These are phyloP conservation scores for Uronychia binucleata DNA, from an alignment of 73 alveolate genomes.

Conservation along the genomic window DNA sequence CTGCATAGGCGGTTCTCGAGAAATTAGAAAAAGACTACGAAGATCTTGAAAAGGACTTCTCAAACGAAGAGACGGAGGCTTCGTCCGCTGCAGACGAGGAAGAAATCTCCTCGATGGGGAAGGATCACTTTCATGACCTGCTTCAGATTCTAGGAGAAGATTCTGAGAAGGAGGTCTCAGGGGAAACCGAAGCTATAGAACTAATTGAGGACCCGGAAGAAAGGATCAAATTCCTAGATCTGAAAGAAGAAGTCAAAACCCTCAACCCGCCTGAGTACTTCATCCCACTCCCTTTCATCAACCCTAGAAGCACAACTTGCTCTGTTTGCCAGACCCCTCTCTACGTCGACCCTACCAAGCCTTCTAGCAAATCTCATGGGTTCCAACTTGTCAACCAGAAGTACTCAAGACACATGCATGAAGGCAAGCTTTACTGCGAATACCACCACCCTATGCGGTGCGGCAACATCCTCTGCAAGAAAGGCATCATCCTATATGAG, in stretches of 20 bases:
- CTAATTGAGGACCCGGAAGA: background rate
- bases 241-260: background rate
- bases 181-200: background rate
- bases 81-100: background rate
- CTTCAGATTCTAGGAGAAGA: no score
- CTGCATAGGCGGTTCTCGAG: background rate
- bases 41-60: background rate
- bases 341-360: background rate
- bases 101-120: no score
- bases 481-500: conserved; percentile 2
- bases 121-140: no score
- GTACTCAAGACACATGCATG: background rate
- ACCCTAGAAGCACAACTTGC: background rate
- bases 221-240: background rate
- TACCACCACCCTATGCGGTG: conserved; percentile 29
- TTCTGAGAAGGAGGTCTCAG: no score
- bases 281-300: background rate
- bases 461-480: conserved; percentile 3
- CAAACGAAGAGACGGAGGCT: background rate
- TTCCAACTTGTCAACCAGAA: background rate
- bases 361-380: background rate
- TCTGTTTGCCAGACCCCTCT: background rate
- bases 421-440: conserved; percentile 14
- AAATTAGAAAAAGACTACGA: background rate
- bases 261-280: background rate